Percentiles rank a stretch among this genome's conserved stretches.
These are phyloP conservation scores for Epichloe elymi DNA, from an alignment of 2,329 filamentous ascomycete genomes.

Conservation along the genomic window DNA sequence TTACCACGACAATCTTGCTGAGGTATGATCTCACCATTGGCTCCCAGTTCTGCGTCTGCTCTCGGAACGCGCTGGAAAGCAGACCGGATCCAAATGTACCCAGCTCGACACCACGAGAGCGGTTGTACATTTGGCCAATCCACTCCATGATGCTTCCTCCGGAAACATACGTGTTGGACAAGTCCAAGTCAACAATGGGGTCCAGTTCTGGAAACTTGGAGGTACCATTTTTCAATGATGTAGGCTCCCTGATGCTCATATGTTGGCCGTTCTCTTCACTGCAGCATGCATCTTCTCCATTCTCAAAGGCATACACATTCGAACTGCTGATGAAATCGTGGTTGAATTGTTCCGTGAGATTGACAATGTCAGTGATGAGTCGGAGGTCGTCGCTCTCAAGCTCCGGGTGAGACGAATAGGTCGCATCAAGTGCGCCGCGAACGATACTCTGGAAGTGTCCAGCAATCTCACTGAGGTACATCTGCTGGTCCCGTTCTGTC, in stretches of 20 bases:
- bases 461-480: background rate
- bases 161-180: background rate
- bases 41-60: slow-evolving; percentile 42
- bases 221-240: background rate
- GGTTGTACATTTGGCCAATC: slow-evolving; percentile 8
- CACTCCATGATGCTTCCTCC: slow-evolving; percentile 10
- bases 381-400: background rate
- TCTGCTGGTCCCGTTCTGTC: background rate
- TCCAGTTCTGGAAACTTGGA: slow-evolving; percentile 3
- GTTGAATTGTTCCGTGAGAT: slow-evolving; percentile 1
- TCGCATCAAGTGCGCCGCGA: background rate
- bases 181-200: background rate
- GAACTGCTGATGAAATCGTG: background rate
- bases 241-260: background rate
- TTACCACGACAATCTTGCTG: slow-evolving; percentile 33
- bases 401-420: background rate
- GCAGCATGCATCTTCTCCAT: background rate
- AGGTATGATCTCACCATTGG: slow-evolving; percentile 34
- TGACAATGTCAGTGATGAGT: background rate
- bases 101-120: slow-evolving; percentile 6
- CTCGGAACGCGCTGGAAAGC: slow-evolving; percentile 33
- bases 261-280: background rate
- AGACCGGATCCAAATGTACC: slow-evolving; percentile 23
- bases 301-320: background rate
- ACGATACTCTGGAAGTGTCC: background rate